A percentile compares a stretch with the other conserved stretches of the same genome.
Evolutionary conservation across 805 yeast species (phyloP).

Genomic region (Starmerella cellae): DNA sequence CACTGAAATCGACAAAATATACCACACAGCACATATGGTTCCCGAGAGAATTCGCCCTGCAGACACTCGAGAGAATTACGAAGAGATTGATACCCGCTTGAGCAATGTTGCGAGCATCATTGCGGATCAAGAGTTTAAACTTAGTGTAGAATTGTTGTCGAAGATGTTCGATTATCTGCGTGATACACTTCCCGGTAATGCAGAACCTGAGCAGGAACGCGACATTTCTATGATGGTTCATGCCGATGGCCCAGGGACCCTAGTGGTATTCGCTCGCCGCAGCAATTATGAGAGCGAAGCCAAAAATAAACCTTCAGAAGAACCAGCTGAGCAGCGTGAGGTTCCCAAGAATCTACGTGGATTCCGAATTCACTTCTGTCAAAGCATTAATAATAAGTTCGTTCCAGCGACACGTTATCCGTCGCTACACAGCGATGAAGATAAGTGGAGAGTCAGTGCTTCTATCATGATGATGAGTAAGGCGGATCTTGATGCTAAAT

Average conservation of each 20-base stretch:
- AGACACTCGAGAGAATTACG: slow-evolving; percentile 4
- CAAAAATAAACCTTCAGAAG: neutral
- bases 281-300: slow-evolving; percentile 1
- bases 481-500: slow-evolving; percentile 15
- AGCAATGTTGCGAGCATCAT: slow-evolving; percentile 33
- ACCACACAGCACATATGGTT: slow-evolving; percentile 36
- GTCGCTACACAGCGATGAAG: slow-evolving; percentile 19
- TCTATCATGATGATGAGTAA: slow-evolving; percentile 17
- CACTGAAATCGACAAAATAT: slow-evolving; percentile 50
- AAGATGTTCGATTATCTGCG: slow-evolving; percentile 33
- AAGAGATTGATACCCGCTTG: slow-evolving; percentile 22
- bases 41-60: neutral
- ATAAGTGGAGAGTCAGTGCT: slow-evolving; percentile 29
- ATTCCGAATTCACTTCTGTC: slow-evolving; percentile 16
- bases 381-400: slow-evolving; percentile 16
- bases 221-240: slow-evolving; percentile 21
- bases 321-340: neutral
- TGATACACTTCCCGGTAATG: slow-evolving; percentile 12
- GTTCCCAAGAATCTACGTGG: slow-evolving; percentile 16
- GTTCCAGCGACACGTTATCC: slow-evolving; percentile 24
- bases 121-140: slow-evolving; percentile 57
- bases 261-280: slow-evolving; percentile 20
- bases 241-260: slow-evolving; percentile 18
- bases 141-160: slow-evolving; percentile 43
- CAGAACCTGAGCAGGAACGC: neutral